Conservation (phyloP, 2,329 filamentous ascomycete genomes). For the Capronia epimyces region DNA sequence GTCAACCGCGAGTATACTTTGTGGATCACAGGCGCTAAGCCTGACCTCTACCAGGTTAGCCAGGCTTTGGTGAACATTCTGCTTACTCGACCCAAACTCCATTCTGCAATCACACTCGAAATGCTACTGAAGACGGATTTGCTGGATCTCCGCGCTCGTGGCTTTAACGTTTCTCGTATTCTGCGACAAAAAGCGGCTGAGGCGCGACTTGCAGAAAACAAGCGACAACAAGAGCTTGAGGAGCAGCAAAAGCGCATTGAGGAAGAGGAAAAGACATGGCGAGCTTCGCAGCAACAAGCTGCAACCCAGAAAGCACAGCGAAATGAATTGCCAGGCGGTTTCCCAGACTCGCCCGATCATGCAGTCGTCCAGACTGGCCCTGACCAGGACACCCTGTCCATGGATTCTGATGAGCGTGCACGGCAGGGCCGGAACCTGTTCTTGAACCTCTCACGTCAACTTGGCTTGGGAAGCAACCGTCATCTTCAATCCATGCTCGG, state of each 20-base stretch:
- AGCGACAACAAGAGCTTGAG: conserved; percentile 67
- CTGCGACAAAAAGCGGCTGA: conserved; percentile 81
- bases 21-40: conserved; percentile 67
- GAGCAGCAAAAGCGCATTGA: conserved; percentile 65
- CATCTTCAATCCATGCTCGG: conserved; percentile 34
- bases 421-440: conserved; percentile 57
- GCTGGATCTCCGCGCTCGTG: conserved; percentile 72
- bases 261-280: conserved; percentile 51
- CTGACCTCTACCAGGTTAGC: conserved; percentile 87
- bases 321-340: conserved; percentile 65
- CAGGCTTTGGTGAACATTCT: conserved; percentile 78
- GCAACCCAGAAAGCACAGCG: conserved; percentile 34
- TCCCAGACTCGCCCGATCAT: conserved; percentile 56
- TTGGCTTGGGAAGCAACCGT: conserved; percentile 53
- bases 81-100: conserved; percentile 74
- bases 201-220: conserved; percentile 77
- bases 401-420: conserved; percentile 33
- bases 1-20: conserved; percentile 58
- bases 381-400: conserved; percentile 3
- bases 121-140: conserved; percentile 83
- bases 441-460: conserved; percentile 59
- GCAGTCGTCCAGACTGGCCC: conserved; percentile 32
- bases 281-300: conserved; percentile 37
- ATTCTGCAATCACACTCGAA: conserved; percentile 85
- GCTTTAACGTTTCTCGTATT: conserved; percentile 95